Base-by-base conservation (phyloP, 345 rosid genomes). In the Arabidopsis thaliana region DNA sequence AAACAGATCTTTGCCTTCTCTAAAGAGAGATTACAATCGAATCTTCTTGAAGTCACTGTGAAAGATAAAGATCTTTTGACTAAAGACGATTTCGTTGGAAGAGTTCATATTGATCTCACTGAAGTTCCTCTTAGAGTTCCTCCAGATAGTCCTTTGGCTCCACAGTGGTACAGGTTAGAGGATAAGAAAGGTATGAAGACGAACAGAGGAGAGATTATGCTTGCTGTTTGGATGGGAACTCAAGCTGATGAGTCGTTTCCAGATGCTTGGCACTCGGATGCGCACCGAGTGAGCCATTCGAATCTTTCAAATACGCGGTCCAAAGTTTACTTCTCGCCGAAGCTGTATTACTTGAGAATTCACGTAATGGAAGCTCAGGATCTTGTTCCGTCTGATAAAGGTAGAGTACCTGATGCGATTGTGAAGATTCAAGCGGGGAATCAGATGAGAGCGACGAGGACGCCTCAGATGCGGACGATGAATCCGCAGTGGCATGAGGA, bases 231-330 rank as follows among this genome's bases (percentile, higher is more conserved):
- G 99, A 83, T 95, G 82, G 98, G 99, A 58, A 95, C 99, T 16
- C 99, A 93, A 78, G 98, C 99, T 0, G 99, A 95, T 30, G 99
- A 95, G 74, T 85, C 98, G 7, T 95, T 95, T 74, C 93, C 96
- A 0, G 93, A 87, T 42, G 98, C 98, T 46, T 95, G 99, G 98
- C 98, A 95, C 65, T 95, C 99, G 7, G 99, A 95, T 79, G 96
- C 99, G 2, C 98, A 91, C 76, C 77, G 82, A 13, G 67, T 95
- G 6, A 86, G 86, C 78, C 97, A 91, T n/a, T 68, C 75, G 12
- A 91, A 90, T 67, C 70, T 95, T 0, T 78, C 93, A 2, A 89
- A 87, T 60, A 93, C 96, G 1, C 76, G 97, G 22, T 95, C 98
- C 1, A 87, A 92, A 78, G 99, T 95, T 25, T 95, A 95, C 73